Evolutionary conservation across 2,329 filamentous ascomycete genomes (phyloP).

Genomic region (Sporothrix variecibatus): DNA sequence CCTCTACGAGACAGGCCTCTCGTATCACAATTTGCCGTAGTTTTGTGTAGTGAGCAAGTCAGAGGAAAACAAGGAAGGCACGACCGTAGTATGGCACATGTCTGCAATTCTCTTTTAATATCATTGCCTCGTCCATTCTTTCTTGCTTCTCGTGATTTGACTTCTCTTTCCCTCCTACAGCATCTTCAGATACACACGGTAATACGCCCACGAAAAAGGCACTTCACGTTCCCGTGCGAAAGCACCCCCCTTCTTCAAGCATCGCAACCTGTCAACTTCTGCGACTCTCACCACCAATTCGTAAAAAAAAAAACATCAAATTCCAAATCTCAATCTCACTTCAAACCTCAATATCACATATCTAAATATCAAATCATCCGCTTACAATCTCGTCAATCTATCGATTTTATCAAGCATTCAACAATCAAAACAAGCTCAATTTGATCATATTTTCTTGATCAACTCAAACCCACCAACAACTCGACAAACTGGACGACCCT

Average conservation of each 20-base stretch:
- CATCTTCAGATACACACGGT: conserved; percentile 4
- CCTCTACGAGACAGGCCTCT: conserved; percentile 8
- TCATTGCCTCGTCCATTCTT: conserved; percentile 7
- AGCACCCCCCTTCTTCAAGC: conserved; percentile 11
- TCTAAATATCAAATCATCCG: neutral
- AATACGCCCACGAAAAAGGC: conserved; percentile 12
- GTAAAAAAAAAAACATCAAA: neutral
- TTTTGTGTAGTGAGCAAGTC: neutral
- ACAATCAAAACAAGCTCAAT: neutral
- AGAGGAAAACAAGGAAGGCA: neutral
- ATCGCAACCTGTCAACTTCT: conserved; percentile 16
- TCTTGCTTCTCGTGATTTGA: conserved; percentile 11
- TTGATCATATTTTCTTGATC: neutral
- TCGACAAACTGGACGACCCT: neutral
- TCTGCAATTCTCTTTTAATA: conserved; percentile 10
- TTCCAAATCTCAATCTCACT: neutral
- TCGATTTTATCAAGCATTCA: neutral
- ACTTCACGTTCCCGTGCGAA: conserved; percentile 19
- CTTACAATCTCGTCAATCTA: neutral
- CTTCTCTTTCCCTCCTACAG: neutral
- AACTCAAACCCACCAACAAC: neutral
- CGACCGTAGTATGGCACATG: neutral
- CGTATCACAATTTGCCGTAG: neutral
- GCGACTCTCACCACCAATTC: neutral
- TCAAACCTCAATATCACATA: neutral